Conservation (phyloP, 2,329 filamentous ascomycete species). For the Colletotrichum scovillei region DNA sequence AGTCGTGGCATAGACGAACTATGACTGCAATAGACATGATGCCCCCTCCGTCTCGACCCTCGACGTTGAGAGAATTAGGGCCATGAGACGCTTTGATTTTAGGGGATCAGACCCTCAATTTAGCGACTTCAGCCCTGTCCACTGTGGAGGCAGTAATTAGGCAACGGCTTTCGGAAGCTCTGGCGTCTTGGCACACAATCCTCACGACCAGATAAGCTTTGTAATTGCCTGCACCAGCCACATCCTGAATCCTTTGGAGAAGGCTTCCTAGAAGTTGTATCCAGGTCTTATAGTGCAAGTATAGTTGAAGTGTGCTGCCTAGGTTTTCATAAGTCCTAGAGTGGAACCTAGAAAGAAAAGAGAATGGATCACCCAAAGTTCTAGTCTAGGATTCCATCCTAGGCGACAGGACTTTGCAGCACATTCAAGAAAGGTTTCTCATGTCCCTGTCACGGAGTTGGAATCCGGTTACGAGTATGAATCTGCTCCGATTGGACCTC, state of each 20-base stretch:
- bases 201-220: neutral
- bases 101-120: neutral
- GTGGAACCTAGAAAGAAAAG: neutral
- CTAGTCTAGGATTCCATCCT: neutral
- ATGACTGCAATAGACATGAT: neutral
- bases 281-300: neutral
- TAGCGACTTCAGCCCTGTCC: neutral
- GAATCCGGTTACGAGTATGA: no score
- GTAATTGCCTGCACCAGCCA: neutral
- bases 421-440: no score
- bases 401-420: no score
- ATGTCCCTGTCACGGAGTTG: no score
- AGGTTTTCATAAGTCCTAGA: neutral
- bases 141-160: neutral
- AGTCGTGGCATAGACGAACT: neutral
- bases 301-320: neutral
- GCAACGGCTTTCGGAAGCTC: neutral
- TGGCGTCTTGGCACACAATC: neutral
- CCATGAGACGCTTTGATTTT: neutral
- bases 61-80: neutral
- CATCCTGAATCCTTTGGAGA: neutral
- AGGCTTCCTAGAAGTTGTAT: neutral
- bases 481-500: no score
- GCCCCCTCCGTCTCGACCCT: neutral
- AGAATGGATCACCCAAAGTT: neutral